Evolutionary conservation across 148 eudicot genomes (phyloP).

Genomic region (Spergularia marina): DNA sequence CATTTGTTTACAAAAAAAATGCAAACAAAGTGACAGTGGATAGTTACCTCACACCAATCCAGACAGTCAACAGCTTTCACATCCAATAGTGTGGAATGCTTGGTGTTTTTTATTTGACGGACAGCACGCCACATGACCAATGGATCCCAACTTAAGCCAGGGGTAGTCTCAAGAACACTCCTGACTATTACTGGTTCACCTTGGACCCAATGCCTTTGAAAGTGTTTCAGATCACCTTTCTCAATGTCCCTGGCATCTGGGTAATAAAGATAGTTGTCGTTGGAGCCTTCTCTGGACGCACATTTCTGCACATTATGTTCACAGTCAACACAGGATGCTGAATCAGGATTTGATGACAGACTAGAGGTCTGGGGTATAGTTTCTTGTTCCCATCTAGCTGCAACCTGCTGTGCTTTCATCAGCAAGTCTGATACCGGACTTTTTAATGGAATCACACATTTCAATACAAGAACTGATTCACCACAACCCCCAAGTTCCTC

Average conservation of each 20-base stretch:
- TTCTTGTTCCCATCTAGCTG: background rate
- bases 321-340: conserved; percentile 7
- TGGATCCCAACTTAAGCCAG: conserved; percentile 73
- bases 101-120: conserved; percentile 38
- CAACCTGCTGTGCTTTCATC: conserved; percentile 38
- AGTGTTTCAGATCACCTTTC: conserved; percentile 41
- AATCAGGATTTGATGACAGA: conserved; percentile 32
- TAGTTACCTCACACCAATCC: conserved; percentile 60
- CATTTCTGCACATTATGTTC: conserved; percentile 32
- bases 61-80: conserved; percentile 55
- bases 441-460: conserved; percentile 18
- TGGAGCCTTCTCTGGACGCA: conserved; percentile 36
- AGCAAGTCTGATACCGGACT: conserved; percentile 42
- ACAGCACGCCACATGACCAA: conserved; percentile 82
- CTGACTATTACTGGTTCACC: conserved; percentile 58
- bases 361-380: conserved; percentile 12
- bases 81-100: conserved; percentile 25
- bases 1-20: background rate
- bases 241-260: conserved; percentile 46
- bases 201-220: conserved; percentile 59
- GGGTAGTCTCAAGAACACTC: conserved; percentile 44
- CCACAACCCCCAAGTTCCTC: conserved; percentile 45
- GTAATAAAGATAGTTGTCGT: conserved; percentile 50
- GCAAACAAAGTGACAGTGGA: background rate
- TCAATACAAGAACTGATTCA: conserved; percentile 38